phyloP scores from a whole-genome alignment of 2,329 filamentous ascomycete genomes.

The Sclerotinia subarctica region DNA sequence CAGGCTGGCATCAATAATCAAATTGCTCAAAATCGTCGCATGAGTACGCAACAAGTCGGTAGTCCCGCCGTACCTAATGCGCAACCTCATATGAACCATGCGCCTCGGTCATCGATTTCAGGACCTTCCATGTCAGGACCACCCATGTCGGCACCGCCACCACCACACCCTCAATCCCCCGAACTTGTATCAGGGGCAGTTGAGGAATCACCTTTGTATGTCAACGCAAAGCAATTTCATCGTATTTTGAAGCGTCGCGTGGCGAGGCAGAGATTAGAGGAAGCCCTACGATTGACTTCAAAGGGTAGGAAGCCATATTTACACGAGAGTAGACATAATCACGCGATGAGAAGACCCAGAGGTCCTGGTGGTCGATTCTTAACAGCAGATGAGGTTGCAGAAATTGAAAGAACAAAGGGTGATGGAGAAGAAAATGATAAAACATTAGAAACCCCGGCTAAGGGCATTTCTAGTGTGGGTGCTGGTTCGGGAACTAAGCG shows the following conservation, averaged over 20 bases:
- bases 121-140: conserved; percentile 58
- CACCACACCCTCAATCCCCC: conserved; percentile 69
- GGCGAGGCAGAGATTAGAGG: conserved; percentile 88
- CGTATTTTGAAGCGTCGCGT: conserved; percentile 92
- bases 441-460: conserved; percentile 36
- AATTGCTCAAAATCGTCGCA: conserved; percentile 61
- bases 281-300: conserved; percentile 84
- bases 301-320: conserved; percentile 97
- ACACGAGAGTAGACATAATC: conserved; percentile 95
- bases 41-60: conserved; percentile 63
- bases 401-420: conserved; percentile 67
- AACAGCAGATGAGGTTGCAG: conserved; percentile 91
- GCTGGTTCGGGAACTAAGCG: conserved; percentile 52
- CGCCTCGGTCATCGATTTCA: conserved; percentile 52
- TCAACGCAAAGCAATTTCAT: conserved; percentile 98
- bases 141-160: conserved; percentile 58
- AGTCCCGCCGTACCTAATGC: conserved; percentile 72
- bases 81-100: conserved; percentile 73
- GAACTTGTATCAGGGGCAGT: conserved; percentile 69
- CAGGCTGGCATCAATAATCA: conserved; percentile 61
- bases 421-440: conserved; percentile 42
- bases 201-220: conserved; percentile 93
- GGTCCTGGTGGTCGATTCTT: conserved; percentile 93
- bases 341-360: conserved; percentile 92
- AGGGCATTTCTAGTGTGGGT: conserved; percentile 35